These are phyloP conservation scores for Geotrichum restrictum DNA, from an alignment of 1,139 yeast genomes.

Conservation along the genomic window DNA sequence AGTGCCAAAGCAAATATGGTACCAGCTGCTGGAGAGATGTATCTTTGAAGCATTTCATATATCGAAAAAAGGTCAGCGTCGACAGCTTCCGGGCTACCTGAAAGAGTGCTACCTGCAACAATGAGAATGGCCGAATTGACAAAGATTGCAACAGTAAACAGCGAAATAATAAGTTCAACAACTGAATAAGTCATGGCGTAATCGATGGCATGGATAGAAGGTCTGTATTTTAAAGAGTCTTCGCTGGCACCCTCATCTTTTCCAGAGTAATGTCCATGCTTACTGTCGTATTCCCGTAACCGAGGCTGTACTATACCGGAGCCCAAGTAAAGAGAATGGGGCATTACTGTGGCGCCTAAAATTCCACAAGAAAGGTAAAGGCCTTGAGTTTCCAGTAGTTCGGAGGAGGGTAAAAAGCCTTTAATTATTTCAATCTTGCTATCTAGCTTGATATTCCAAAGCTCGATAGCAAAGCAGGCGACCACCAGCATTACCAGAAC, in stretches of 20 bases:
- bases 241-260: slow-evolving; percentile 38
- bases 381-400: slow-evolving; percentile 60
- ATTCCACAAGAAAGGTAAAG: slow-evolving; percentile 72
- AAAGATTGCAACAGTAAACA: slow-evolving; percentile 70
- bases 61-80: slow-evolving; percentile 75
- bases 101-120: slow-evolving; percentile 70
- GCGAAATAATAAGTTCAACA: slow-evolving; percentile 57
- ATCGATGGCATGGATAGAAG: slow-evolving; percentile 60
- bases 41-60: slow-evolving; percentile 52
- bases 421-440: slow-evolving; percentile 54
- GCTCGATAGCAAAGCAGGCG: slow-evolving; percentile 65
- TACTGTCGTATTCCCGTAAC: slow-evolving; percentile 54
- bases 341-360: slow-evolving; percentile 82
- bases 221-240: slow-evolving; percentile 41
- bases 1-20: slow-evolving; percentile 73
- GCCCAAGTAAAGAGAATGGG: slow-evolving; percentile 71
- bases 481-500: slow-evolving; percentile 66
- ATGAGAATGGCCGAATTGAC: slow-evolving; percentile 74
- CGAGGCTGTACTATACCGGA: slow-evolving; percentile 74
- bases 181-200: slow-evolving; percentile 67
- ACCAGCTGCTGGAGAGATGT: slow-evolving; percentile 69
- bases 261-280: slow-evolving; percentile 35
- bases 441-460: slow-evolving; percentile 51
- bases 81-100: slow-evolving; percentile 54
- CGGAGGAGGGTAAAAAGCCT: slow-evolving; percentile 66